Base-by-base conservation (phyloP, 2,329 filamentous ascomycete species). In the Pseudophaeomoniella oleicola region DNA sequence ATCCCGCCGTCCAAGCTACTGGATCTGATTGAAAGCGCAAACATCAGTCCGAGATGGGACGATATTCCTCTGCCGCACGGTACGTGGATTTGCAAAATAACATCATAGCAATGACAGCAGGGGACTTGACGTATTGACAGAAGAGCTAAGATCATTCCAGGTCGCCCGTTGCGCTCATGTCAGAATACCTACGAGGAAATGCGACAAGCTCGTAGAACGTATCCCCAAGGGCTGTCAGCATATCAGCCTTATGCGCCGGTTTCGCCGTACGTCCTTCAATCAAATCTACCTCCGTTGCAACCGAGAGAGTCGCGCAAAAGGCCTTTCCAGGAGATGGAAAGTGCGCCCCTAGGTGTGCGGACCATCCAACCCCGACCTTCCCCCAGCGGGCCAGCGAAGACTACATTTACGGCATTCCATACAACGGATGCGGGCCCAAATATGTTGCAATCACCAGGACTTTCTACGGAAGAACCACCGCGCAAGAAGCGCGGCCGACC, bases 61-160 rank as follows among this genome's bases (percentile, higher is more conserved):
- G 46, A 49, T 14, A 44, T 47, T 6, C 37, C 45, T 19, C 35
- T 49, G 35, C 46, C 46, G 30, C 34, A 39, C 41, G 46, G 46
- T 49, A 44, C 29, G 46, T 40, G 29, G n/a, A 6, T 3, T 13
- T 11, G 9, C 22, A 6, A n/a, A n/a, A n/a, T 3, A 32, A 10
- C 16, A 22, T 16, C 16, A 13, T 19, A 15, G 5, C 14, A 6
- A 16, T 3, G 5, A n/a, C 18, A 13, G 6, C 12, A 14, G 11
- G 5, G 4, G 11, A 16, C 3, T 2, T 6, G 14, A 27, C 16
- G 19, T 15, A 19, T 16, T 33, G 29, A 15, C 16, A 9, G 10
- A 11, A 36, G 35, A 32, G 39, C 36, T 43, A 32, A 43, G 32
- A 33, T 6, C 36, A n/a, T 16, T 2, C 19, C 37, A 49, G 46